Conservation (phyloP, 1,139 yeast genomes). For the Suhomyces choctaworum region DNA sequence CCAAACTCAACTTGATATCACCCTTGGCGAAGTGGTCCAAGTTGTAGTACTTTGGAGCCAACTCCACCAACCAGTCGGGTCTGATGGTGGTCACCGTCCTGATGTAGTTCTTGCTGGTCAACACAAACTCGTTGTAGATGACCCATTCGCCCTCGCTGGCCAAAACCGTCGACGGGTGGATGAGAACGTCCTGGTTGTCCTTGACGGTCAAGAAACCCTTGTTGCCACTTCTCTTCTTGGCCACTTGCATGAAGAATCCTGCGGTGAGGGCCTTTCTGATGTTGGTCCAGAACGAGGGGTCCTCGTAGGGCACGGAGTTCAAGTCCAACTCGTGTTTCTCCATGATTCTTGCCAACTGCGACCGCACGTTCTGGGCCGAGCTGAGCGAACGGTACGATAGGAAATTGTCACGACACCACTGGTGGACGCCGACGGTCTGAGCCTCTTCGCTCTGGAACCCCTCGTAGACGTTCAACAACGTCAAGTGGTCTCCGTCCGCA, state of each 20-base stretch:
- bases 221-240: conserved; percentile 75
- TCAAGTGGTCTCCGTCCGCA: conserved; percentile 93
- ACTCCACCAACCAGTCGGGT: conserved; percentile 85
- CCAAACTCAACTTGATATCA: conserved; percentile 78
- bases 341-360: conserved; percentile 83
- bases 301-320: conserved; percentile 68
- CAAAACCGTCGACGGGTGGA: conserved; percentile 91
- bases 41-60: conserved; percentile 84
- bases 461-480: conserved; percentile 83
- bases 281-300: conserved; percentile 62
- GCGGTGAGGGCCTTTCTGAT: conserved; percentile 83
- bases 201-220: conserved; percentile 82
- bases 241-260: conserved; percentile 99
- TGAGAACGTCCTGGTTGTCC: conserved; percentile 92
- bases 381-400: conserved; percentile 78
- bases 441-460: conserved; percentile 80
- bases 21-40: conserved; percentile 75
- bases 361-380: conserved; percentile 82
- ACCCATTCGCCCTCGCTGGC: conserved; percentile 90
- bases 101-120: conserved; percentile 89
- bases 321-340: conserved; percentile 74
- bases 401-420: conserved; percentile 93
- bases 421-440: conserved; percentile 54
- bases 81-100: conserved; percentile 90
- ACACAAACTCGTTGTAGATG: conserved; percentile 89